These are phyloP conservation scores for Thermochaetoides thermophila DNA, from an alignment of 495 filamentous ascomycete genomes.

Conservation along the genomic window DNA sequence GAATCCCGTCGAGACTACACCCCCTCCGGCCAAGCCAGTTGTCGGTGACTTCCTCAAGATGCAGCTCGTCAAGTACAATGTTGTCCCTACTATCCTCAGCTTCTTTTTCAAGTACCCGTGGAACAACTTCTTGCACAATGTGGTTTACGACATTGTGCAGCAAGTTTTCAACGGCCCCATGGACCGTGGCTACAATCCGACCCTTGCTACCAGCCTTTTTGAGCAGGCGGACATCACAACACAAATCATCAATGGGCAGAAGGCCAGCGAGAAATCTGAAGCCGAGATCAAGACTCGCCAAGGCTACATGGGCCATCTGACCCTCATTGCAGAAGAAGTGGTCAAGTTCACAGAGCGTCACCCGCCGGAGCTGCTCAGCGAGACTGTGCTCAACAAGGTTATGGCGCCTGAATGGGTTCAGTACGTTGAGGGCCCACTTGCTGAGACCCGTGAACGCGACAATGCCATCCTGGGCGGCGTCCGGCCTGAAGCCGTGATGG, in stretches of 20 bases:
- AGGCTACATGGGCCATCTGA: constrained; percentile 97
- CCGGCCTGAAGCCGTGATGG: constrained; percentile 69
- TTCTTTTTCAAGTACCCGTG: constrained; percentile 99
- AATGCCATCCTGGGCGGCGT: constrained; percentile 98
- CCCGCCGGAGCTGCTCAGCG: constrained; percentile 72
- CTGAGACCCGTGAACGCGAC: constrained; percentile 88
- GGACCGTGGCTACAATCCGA: constrained; percentile 87
- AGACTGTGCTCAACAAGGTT: constrained; percentile 73
- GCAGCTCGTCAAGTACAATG: constrained; percentile 84
- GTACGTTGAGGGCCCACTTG: constrained; percentile 87
- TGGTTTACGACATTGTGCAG: constrained; percentile 97
- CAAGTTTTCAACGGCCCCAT: constrained; percentile 98
- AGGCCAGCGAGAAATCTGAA: constrained; percentile 71
- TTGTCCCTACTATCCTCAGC: constrained; percentile 91
- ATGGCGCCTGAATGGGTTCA: constrained; percentile 80
- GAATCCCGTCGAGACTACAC: constrained; percentile 4
- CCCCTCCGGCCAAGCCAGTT: constrained; percentile 44
- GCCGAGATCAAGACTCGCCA: constrained; percentile 70
- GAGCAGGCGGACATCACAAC: constrained; percentile 79
- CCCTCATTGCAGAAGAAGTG: constrained; percentile 93
- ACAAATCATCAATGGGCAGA: constrained; percentile 81
- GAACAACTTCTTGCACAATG: constrained; percentile 99
- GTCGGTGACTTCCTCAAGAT: constrained; percentile 97
- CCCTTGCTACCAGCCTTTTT: constrained; percentile 85
- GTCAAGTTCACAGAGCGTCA: constrained; percentile 96